Evolutionary conservation across 2,329 filamentous ascomycete species (phyloP).

Genomic region (Colletotrichum tanaceti): DNA sequence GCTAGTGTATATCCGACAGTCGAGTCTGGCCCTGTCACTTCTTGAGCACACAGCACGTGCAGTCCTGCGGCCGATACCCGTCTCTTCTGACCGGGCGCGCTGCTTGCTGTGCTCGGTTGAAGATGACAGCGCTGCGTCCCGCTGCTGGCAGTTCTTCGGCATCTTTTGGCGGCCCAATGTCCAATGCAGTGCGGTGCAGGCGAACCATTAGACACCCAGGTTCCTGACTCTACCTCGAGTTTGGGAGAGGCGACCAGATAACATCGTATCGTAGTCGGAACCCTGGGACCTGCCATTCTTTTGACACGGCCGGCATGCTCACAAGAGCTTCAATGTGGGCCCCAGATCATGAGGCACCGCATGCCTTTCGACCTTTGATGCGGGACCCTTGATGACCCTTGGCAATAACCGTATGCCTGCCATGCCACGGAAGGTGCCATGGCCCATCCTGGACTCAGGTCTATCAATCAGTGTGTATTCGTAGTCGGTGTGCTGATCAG

Average conservation of each 20-base stretch:
- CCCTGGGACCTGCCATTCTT: constrained; percentile 6
- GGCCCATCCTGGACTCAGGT: neutral
- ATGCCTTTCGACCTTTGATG: constrained; percentile 7
- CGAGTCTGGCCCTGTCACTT: constrained; percentile 26
- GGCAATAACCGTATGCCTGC: constrained; percentile 11
- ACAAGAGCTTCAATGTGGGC: constrained; percentile 19
- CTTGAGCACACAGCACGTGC: constrained; percentile 29
- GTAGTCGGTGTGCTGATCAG: constrained; percentile 17
- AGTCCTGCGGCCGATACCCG: constrained; percentile 13
- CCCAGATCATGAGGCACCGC: constrained; percentile 29
- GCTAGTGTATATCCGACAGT: constrained; percentile 20
- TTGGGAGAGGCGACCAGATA: constrained; percentile 33
- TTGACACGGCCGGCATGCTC: constrained; percentile 1
- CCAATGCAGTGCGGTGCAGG: neutral
- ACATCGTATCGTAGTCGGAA: constrained; percentile 1
- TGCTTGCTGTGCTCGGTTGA: constrained; percentile 14
- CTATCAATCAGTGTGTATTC: neutral
- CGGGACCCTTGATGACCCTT: constrained; percentile 6
- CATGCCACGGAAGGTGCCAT: constrained; percentile 10
- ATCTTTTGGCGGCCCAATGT: constrained; percentile 36
- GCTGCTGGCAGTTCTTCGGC: constrained; percentile 11
- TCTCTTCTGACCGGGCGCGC: constrained; percentile 16
- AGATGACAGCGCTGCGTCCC: neutral
- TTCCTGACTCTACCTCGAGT: constrained; percentile 31
- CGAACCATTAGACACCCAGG: constrained; percentile 33